Evolutionary conservation across 768 basidiomycete genomes (phyloP).

Genomic region (Auriscalpium microsporum): DNA sequence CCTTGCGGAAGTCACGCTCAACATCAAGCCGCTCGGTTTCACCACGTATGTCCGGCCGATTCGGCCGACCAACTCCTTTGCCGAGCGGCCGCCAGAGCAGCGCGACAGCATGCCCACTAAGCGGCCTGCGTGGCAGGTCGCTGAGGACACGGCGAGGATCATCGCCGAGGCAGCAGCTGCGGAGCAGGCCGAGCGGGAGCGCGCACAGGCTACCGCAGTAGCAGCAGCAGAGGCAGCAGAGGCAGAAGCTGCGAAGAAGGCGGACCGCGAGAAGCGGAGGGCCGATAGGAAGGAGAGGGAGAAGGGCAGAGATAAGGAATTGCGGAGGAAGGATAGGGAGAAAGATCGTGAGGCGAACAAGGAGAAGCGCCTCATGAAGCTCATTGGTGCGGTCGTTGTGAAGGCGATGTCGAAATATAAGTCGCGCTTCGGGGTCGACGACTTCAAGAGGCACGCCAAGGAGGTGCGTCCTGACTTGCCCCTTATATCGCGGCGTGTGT

Average conservation of each 20-base stretch:
- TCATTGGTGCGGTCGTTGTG: conserved; percentile 87
- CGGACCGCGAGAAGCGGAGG: conserved; percentile 18
- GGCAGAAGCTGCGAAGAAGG: conserved; percentile 11
- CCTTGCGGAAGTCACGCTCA: conserved; percentile 6
- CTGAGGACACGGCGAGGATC: conserved; percentile 29
- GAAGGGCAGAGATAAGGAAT: conserved; percentile 6
- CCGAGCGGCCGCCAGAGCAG: neutral
- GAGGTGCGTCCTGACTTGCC: conserved; percentile 49
- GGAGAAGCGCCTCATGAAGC: conserved; percentile 76
- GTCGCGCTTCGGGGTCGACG: conserved; percentile 62
- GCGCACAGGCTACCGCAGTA: conserved; percentile 15
- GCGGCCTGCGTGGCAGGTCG: conserved; percentile 7
- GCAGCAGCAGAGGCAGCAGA: conserved; percentile 18
- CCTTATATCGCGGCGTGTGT: neutral
- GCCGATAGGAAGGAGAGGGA: conserved; percentile 20
- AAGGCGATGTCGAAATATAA: conserved; percentile 88
- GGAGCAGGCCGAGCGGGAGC: conserved; percentile 15
- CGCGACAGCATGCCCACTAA: neutral
- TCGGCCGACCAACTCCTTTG: neutral
- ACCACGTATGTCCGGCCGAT: neutral
- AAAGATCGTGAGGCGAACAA: conserved; percentile 60
- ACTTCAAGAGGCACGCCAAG: conserved; percentile 92
- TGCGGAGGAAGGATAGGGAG: conserved; percentile 19
- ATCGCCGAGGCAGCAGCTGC: conserved; percentile 33
- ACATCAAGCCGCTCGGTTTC: conserved; percentile 21